Evolutionary conservation across 129 eudicot species (phyloP).

Genomic region (Flaveria robusta): DNA sequence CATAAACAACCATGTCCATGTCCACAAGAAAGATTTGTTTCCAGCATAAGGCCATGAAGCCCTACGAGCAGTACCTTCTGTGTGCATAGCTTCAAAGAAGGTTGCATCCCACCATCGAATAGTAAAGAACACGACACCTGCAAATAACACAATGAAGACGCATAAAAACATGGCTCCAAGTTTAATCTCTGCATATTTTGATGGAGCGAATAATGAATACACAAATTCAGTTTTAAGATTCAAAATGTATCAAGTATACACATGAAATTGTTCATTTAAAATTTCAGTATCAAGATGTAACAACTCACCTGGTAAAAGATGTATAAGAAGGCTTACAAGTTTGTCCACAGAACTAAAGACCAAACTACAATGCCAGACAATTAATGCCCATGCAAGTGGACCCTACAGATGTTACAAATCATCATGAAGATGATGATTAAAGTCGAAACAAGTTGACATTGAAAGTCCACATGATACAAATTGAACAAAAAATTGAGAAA

Average conservation of each 20-base stretch:
- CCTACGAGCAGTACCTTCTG: constrained; percentile 65
- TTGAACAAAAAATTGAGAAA: not conserved
- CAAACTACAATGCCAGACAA: constrained; percentile 94
- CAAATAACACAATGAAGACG: not conserved
- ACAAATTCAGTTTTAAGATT: not conserved
- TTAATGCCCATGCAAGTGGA: constrained; percentile 94
- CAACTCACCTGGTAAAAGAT: constrained; percentile 88
- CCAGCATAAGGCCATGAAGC: constrained; percentile 93
- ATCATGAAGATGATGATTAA: constrained; percentile 6
- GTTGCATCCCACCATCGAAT: constrained; percentile 97
- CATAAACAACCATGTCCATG: constrained; percentile 67
- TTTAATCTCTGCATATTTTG: not conserved
- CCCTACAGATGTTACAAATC: constrained; percentile 52
- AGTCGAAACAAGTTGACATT: too few relatives aligned
- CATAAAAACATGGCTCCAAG: not conserved
- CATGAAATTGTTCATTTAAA: not conserved
- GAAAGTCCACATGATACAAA: not conserved
- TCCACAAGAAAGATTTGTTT: constrained; percentile 63
- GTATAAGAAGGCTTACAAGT: constrained; percentile 92
- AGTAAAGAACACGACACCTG: constrained; percentile 93
- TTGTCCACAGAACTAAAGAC: constrained; percentile 94
- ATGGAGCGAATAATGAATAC: not conserved
- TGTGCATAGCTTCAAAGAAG: constrained; percentile 92
- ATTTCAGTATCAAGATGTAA: not conserved
- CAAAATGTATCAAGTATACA: not conserved